phyloP scores from a whole-genome alignment of 441 rosid species.

The Raphanus hybrid region DNA sequence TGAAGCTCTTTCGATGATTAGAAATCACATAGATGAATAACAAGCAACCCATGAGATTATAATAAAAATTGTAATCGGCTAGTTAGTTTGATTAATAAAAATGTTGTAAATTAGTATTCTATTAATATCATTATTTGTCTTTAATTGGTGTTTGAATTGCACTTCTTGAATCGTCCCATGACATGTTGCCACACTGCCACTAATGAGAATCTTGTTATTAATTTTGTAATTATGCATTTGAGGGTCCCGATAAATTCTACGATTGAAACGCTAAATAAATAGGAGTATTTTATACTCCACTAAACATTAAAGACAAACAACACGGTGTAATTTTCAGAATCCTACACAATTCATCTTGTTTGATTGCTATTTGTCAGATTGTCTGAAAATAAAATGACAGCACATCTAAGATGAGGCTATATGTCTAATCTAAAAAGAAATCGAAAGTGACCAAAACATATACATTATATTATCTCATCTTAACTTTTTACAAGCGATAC shows the following conservation, averaged over 20 bases:
- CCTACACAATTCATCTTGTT: slow-evolving; percentile 36
- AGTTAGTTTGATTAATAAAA: slow-evolving; percentile 29
- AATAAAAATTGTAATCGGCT: background rate
- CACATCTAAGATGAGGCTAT: slow-evolving; percentile 38
- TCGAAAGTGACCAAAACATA: slow-evolving; percentile 40
- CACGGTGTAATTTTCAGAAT: slow-evolving; percentile 33
- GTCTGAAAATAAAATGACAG: slow-evolving; percentile 36
- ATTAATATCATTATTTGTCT: slow-evolving; percentile 10
- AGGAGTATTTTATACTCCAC: background rate
- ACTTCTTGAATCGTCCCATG: slow-evolving; percentile 25
- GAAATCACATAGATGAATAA: slow-evolving; percentile 31
- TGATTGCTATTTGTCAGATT: slow-evolving; percentile 41
- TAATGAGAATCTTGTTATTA: slow-evolving; percentile 18
- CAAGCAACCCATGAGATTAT: background rate
- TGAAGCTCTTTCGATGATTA: slow-evolving; percentile 47
- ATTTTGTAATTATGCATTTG: slow-evolving; percentile 26
- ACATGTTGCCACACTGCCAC: slow-evolving; percentile 34
- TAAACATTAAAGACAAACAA: slow-evolving; percentile 30
- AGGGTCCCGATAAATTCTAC: slow-evolving; percentile 38
- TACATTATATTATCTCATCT: slow-evolving; percentile 35
- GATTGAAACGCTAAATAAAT: slow-evolving; percentile 28
- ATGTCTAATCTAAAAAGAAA: slow-evolving; percentile 33
- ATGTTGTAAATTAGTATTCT: slow-evolving; percentile 1
- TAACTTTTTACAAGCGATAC: slow-evolving; percentile 23
- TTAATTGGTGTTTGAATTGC: slow-evolving; percentile 2